A percentile compares a stretch with the other conserved stretches of the same genome.
phyloP scores from a whole-genome alignment of 1,139 yeast genomes.

The Diutina scorzettiae region DNA sequence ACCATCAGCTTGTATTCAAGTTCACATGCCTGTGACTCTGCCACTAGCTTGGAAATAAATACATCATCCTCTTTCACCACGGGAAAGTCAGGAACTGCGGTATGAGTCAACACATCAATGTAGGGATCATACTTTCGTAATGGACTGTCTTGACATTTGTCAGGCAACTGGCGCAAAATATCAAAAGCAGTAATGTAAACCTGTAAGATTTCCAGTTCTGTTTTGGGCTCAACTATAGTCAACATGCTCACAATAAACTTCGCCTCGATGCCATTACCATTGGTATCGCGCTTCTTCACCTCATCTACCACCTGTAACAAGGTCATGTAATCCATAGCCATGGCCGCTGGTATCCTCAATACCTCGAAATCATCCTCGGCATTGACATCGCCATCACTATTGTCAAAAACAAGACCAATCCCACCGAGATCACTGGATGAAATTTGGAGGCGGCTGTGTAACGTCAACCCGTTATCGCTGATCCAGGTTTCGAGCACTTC shows the following conservation, averaged over 20 bases:
- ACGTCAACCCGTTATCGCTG: too few relatives aligned
- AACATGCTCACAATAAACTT: conserved; percentile 16
- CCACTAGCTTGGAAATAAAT: conserved; percentile 12
- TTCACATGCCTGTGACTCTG: conserved; percentile 12
- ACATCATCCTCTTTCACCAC: conserved; percentile 11
- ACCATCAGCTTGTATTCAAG: conserved; percentile 15
- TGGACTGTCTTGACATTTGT: conserved; percentile 9
- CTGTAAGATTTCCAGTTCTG: conserved; percentile 21
- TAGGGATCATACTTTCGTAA: conserved; percentile 13
- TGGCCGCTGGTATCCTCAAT: conserved; percentile 23
- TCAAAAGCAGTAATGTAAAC: conserved; percentile 13
- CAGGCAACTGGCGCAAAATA: conserved; percentile 8
- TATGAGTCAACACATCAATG: conserved; percentile 18
- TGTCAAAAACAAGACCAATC: conserved; percentile 19
- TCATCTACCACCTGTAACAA: conserved; percentile 18
- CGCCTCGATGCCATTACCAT: conserved; percentile 8
- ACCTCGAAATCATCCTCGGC: conserved; percentile 13
- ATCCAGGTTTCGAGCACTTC: too few relatives aligned
- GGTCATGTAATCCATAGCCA: conserved; percentile 18
- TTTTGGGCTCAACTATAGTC: conserved; percentile 13
- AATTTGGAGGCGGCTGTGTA: too few relatives aligned
- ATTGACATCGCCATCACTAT: conserved; percentile 6
- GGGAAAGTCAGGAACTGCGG: conserved; percentile 9
- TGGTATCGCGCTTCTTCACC: conserved; percentile 13
- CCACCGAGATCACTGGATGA: conserved; percentile 22